phyloP scores from a whole-genome alignment of 202 grass and related monocot species.

The Saccharum hybrid region DNA sequence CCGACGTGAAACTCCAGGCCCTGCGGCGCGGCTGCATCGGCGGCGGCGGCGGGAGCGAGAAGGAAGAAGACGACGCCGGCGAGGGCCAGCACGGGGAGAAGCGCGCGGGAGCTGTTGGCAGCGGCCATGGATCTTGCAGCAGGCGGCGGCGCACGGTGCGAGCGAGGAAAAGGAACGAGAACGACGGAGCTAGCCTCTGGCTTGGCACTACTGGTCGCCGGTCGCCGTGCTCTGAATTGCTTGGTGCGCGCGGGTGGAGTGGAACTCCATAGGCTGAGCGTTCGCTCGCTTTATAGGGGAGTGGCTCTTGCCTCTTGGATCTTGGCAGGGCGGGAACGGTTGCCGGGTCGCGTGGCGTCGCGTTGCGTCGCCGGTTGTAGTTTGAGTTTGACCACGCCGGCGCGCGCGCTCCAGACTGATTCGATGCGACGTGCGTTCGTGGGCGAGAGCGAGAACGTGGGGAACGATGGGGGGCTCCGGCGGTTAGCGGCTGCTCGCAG shows the following conservation, averaged over 20 bases:
- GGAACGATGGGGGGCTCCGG: not conserved
- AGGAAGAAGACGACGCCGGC: constrained; percentile 7
- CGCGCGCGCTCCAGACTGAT: not conserved
- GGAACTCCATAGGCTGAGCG: not conserved
- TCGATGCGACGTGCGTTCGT: constrained; percentile 15
- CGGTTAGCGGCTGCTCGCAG: not conserved
- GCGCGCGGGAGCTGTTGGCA: not conserved
- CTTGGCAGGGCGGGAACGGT: not conserved
- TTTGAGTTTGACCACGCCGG: constrained; percentile 15
- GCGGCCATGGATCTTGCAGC: constrained; percentile 15
- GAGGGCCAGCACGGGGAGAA: not conserved
- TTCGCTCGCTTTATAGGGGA: not conserved
- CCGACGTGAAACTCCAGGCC: constrained; percentile 64
- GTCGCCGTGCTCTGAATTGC: not conserved
- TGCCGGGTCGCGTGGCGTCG: no score
- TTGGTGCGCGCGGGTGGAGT: not conserved
- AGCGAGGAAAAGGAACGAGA: not conserved
- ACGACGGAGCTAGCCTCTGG: not conserved
- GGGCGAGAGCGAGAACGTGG: not conserved
- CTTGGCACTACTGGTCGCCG: not conserved
- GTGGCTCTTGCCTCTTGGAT: not conserved
- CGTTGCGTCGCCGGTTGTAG: not conserved
- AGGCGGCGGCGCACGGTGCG: not conserved
- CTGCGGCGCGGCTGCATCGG: not conserved
- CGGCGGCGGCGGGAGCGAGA: not conserved